Conservation (phyloP, 164 flowering plant genomes). For the Stephania cephalantha region DNA sequence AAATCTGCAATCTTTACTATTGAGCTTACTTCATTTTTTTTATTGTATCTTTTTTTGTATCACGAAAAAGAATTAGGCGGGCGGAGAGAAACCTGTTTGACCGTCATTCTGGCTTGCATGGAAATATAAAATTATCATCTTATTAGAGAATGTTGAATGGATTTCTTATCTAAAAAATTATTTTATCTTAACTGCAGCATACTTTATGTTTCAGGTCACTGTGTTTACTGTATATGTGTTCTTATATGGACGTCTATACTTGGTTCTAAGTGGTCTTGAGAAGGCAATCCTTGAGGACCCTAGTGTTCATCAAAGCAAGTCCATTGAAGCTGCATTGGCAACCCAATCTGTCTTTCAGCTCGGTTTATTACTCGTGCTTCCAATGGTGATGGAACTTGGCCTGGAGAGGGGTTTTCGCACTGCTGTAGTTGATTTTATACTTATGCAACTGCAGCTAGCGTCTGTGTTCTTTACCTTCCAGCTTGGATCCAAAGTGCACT, state of each 20-base stretch:
- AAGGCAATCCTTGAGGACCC: slow-evolving; percentile 52
- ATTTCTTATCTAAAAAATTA: background rate
- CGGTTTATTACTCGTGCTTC: slow-evolving; percentile 77
- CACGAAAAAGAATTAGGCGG: background rate
- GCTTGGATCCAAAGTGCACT: slow-evolving; percentile 95
- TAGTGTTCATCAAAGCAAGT: slow-evolving; percentile 43
- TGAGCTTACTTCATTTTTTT: background rate
- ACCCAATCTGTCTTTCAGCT: slow-evolving; percentile 81
- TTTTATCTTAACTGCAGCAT: slow-evolving; percentile 4
- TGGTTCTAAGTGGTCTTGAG: slow-evolving; percentile 95
- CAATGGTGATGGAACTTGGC: slow-evolving; percentile 98
- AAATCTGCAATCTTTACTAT: background rate
- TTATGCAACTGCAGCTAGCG: slow-evolving; percentile 96
- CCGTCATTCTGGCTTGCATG: background rate
- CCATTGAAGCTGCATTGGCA: slow-evolving; percentile 83
- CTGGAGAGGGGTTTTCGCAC: slow-evolving; percentile 90
- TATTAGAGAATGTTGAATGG: background rate
- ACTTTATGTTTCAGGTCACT: slow-evolving; percentile 54
- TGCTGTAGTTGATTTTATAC: slow-evolving; percentile 79
- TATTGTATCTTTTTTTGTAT: background rate
- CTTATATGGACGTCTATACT: slow-evolving; percentile 83
- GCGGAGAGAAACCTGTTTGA: background rate
- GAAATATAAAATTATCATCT: background rate
- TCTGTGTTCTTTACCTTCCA: slow-evolving; percentile 97
- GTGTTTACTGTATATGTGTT: slow-evolving; percentile 85